Evolutionary conservation across 768 basidiomycete species (phyloP).

Genomic region (Grammothele lineata): DNA sequence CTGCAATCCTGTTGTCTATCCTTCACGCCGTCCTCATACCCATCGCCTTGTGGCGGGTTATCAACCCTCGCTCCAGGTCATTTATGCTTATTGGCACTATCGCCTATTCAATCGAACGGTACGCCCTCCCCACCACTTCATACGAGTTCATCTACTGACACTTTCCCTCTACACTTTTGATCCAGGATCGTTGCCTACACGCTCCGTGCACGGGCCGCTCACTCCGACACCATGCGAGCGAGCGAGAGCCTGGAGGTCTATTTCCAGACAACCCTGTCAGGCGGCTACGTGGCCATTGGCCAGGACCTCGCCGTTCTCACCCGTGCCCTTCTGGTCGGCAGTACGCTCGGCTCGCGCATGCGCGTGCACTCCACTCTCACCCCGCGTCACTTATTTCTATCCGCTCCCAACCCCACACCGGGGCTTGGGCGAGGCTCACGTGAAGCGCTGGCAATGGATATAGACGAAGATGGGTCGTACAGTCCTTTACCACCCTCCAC

Average conservation of each 20-base stretch:
- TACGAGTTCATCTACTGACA: too few species aligned
- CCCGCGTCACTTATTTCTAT: not conserved
- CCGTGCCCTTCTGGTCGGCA: conserved; percentile 9
- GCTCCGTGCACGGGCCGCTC: conserved; percentile 20
- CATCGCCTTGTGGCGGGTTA: conserved; percentile 32
- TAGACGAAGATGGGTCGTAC: too few species aligned
- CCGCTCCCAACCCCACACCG: not conserved
- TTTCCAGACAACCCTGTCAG: conserved; percentile 16
- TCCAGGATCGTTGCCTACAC: conserved; percentile 19
- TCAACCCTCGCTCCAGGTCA: conserved; percentile 32
- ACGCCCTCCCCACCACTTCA: not conserved
- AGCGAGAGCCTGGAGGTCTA: conserved; percentile 15
- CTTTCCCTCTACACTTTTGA: too few species aligned
- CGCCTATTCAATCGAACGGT: conserved; percentile 37
- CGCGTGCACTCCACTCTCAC: not conserved
- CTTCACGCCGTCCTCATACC: conserved; percentile 37
- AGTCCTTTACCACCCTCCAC: too few species aligned
- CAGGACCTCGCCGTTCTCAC: conserved; percentile 9
- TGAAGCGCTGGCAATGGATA: too few species aligned
- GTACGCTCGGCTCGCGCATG: conserved; percentile 1
- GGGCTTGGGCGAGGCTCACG: too few species aligned
- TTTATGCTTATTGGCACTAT: conserved; percentile 31
- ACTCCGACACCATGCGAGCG: conserved; percentile 9
- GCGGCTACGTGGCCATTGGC: conserved; percentile 12
- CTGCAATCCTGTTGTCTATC: conserved; percentile 38